phyloP scores from a whole-genome alignment of 2,329 filamentous ascomycete genomes.

The Pestalotiopsis fici region DNA sequence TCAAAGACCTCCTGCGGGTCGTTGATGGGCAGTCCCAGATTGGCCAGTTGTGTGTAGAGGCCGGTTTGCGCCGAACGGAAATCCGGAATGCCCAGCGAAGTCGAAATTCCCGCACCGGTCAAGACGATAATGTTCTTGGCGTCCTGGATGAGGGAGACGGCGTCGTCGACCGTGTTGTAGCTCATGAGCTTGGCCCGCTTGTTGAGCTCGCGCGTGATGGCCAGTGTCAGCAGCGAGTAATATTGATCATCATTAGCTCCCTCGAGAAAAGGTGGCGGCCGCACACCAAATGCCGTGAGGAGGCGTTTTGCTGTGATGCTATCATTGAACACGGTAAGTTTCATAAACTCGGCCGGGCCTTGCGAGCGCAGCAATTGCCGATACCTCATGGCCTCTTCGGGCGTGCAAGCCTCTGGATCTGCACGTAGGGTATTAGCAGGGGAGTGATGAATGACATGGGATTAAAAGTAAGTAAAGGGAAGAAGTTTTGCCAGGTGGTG shows the following conservation, averaged over 20 bases:
- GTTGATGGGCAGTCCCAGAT: constrained; percentile 67
- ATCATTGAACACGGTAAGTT: constrained; percentile 68
- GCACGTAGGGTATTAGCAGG: constrained; percentile 12
- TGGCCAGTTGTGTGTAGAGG: constrained; percentile 81
- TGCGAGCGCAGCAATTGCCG: constrained; percentile 72
- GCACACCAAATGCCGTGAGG: constrained; percentile 81
- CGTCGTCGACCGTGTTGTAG: constrained; percentile 88
- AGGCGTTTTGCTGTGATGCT: constrained; percentile 79
- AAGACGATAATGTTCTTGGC: constrained; percentile 88
- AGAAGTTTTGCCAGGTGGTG: constrained; percentile 13
- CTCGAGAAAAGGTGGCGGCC: constrained; percentile 73
- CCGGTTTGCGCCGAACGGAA: constrained; percentile 93
- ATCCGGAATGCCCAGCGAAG: constrained; percentile 93
- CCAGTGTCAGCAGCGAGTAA: constrained; percentile 73
- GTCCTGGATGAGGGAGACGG: constrained; percentile 72
- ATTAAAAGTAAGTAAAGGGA: too few relatives aligned
- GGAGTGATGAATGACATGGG: too few relatives aligned
- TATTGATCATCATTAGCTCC: constrained; percentile 73
- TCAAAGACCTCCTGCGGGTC: constrained; percentile 97
- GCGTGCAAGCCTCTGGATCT: constrained; percentile 31
- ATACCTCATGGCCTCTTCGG: constrained; percentile 68
- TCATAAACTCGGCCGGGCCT: constrained; percentile 77
- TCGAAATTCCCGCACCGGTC: constrained; percentile 95
- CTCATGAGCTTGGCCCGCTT: constrained; percentile 77
- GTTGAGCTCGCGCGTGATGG: constrained; percentile 76